phyloP scores from a whole-genome alignment of 495 filamentous ascomycete species.

The Neurospora sp. region DNA sequence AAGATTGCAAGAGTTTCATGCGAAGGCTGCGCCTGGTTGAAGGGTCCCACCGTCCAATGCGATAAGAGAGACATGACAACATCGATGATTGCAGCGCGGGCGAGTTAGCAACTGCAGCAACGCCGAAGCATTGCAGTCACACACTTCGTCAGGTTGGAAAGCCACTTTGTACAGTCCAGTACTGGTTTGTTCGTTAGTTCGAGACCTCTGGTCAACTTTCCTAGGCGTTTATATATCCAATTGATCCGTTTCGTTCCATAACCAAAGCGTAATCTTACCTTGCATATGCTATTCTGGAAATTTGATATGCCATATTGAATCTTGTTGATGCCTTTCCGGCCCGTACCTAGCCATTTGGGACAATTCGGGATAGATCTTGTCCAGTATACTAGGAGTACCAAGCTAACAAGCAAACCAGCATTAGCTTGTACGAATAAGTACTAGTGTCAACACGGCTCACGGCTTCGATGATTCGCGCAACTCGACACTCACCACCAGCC shows the following conservation, averaged over 20 bases:
- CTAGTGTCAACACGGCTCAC: not conserved
- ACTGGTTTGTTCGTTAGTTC: too few species aligned
- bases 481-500: not conserved
- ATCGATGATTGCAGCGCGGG: not conserved
- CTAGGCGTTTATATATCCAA: too few species aligned
- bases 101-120: not conserved
- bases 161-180: not conserved
- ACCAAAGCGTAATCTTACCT: too few species aligned
- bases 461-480: not conserved
- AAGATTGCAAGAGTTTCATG: not conserved
- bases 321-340: too few species aligned
- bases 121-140: not conserved
- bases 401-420: too few species aligned
- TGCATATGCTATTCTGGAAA: too few species aligned
- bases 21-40: not conserved
- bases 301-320: too few species aligned
- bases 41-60: not conserved
- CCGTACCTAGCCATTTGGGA: too few species aligned
- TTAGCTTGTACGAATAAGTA: not conserved
- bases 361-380: too few species aligned
- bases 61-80: not conserved
- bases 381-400: too few species aligned
- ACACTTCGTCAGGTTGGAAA: not conserved
- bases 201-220: too few species aligned
- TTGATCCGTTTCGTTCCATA: too few species aligned